Percentiles rank a stretch among this genome's conserved stretches.
These are phyloP conservation scores for Crataegus laevigata DNA, from an alignment of 306 rosid genomes.

Conservation along the genomic window DNA sequence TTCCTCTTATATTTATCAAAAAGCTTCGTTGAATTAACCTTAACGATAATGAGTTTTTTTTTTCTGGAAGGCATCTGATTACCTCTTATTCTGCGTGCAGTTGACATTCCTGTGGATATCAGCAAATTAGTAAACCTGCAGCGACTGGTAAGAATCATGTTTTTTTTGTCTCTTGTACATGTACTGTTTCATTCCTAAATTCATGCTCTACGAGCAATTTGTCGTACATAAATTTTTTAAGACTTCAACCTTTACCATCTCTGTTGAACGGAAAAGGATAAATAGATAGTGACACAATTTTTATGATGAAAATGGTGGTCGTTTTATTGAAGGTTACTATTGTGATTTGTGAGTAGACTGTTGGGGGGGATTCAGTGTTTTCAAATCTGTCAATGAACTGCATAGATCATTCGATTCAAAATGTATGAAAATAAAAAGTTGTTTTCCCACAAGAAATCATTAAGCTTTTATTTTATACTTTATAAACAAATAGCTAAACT, in stretches of 20 bases:
- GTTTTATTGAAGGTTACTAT: not conserved
- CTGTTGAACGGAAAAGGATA: not conserved
- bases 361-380: not conserved
- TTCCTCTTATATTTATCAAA: not conserved
- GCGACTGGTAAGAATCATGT: conserved; percentile 53
- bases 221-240: not conserved
- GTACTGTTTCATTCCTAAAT: not conserved
- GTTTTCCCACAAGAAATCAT: not conserved
- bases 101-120: conserved; percentile 70
- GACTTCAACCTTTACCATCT: not conserved
- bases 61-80: no score
- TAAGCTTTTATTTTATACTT: not conserved
- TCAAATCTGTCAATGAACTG: not conserved
- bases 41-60: not conserved
- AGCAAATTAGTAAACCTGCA: conserved; percentile 74
- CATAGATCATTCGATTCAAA: not conserved
- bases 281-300: not conserved
- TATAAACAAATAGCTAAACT: not conserved
- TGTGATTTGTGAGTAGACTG: not conserved
- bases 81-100: conserved; percentile 43
- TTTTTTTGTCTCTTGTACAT: conserved; percentile 12
- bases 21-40: not conserved
- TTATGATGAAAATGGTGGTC: not conserved
- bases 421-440: not conserved
- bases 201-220: not conserved